Conservation (phyloP, 345 rosid species). For the Moricandia arvensis region DNA sequence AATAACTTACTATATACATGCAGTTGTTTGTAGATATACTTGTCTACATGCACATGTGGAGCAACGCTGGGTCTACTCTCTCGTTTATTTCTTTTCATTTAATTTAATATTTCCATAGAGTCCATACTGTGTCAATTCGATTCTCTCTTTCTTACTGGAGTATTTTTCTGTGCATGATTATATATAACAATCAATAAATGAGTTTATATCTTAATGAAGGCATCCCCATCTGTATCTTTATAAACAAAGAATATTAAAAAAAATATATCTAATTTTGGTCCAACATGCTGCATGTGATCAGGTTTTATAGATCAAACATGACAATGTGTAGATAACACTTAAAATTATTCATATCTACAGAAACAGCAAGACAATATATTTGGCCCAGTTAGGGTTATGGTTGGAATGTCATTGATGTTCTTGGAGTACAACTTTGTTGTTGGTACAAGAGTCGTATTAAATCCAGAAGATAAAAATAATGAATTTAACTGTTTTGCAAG, state of each 20-base stretch:
- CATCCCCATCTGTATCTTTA: slow-evolving; percentile 12
- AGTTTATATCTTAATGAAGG: background rate
- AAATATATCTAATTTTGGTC: background rate
- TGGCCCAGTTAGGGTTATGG: slow-evolving; percentile 2
- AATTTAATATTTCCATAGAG: background rate
- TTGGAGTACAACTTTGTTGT: slow-evolving; percentile 1
- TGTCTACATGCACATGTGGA: slow-evolving; percentile 20
- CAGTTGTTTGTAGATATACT: slow-evolving; percentile 23
- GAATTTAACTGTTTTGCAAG: background rate
- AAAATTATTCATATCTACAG: slow-evolving; percentile 10
- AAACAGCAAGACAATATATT: slow-evolving; percentile 29
- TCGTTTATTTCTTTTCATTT: slow-evolving; percentile 7
- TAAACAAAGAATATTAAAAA: background rate
- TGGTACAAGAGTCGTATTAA: background rate
- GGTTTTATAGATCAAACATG: slow-evolving; percentile 5
- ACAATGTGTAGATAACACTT: slow-evolving; percentile 14
- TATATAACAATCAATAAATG: slow-evolving; percentile 16
- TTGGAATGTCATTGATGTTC: slow-evolving; percentile 18
- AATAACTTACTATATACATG: background rate
- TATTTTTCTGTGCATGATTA: background rate
- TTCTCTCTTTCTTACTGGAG: background rate
- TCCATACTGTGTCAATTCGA: slow-evolving; percentile 14
- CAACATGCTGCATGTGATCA: slow-evolving; percentile 25
- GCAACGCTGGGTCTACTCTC: background rate
- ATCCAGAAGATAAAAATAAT: background rate